Conservation (phyloP, 345 rosid species). For the Limnanthes douglasii region DNA sequence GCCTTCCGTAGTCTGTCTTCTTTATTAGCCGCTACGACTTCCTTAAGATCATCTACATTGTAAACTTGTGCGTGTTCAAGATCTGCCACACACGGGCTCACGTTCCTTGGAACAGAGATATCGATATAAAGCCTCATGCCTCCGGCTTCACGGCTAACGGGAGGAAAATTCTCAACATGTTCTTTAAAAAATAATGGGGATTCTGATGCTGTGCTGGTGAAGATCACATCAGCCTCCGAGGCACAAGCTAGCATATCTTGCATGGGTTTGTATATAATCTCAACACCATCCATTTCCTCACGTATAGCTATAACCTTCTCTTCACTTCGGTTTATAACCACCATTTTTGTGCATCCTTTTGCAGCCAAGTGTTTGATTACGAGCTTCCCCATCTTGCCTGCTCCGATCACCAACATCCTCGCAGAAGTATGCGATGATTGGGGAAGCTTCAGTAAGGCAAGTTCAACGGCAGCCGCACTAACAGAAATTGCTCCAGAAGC, state of each 20-base stretch:
- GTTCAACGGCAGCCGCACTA: slow-evolving; percentile 70
- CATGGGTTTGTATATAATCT: slow-evolving; percentile 55
- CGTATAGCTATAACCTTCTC: slow-evolving; percentile 70
- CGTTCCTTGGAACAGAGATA: slow-evolving; percentile 87
- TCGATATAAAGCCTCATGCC: slow-evolving; percentile 67
- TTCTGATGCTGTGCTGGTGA: slow-evolving; percentile 91
- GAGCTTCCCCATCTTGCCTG: slow-evolving; percentile 83
- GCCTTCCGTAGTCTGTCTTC: slow-evolving; percentile 92
- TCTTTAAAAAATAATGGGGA: slow-evolving; percentile 62
- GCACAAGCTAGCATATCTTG: slow-evolving; percentile 55
- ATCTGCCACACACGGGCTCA: slow-evolving; percentile 57
- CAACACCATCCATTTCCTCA: slow-evolving; percentile 55
- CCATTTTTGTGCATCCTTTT: slow-evolving; percentile 50
- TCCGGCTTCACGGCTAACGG: slow-evolving; percentile 37
- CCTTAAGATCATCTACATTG: slow-evolving; percentile 93
- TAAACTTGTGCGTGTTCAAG: slow-evolving; percentile 43
- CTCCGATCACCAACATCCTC: slow-evolving; percentile 50
- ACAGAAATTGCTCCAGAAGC: slow-evolving; percentile 69
- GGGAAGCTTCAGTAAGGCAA: slow-evolving; percentile 60
- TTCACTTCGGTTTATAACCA: slow-evolving; percentile 56
- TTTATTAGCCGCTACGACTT: slow-evolving; percentile 95
- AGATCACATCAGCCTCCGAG: slow-evolving; percentile 76
- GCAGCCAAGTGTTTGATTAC: slow-evolving; percentile 71
- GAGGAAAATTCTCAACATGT: slow-evolving; percentile 39
- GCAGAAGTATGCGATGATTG: slow-evolving; percentile 28